Evolutionary conservation across 257 asterid species (phyloP).

Genomic region (Pogostemon cablin): DNA sequence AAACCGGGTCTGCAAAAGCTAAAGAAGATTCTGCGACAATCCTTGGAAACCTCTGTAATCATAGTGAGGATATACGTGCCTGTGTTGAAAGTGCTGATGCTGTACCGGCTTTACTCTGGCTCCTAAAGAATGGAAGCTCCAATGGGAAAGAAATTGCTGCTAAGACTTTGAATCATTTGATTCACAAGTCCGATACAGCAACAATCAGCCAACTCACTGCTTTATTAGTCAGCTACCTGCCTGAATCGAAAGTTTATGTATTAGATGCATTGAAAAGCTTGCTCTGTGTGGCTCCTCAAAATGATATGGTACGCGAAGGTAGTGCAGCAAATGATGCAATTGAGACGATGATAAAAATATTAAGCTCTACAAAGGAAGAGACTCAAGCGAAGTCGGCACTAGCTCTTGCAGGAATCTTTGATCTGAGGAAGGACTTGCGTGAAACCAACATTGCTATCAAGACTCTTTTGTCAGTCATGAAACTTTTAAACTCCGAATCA

Average conservation of each 20-base stretch:
- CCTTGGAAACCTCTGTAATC: constrained; percentile 97
- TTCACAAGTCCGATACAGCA: constrained; percentile 98
- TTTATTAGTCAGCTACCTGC: constrained; percentile 82
- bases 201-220: constrained; percentile 99
- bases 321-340: constrained; percentile 98
- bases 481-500: constrained; percentile 75
- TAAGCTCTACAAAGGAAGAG: constrained; percentile 83
- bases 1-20: constrained; percentile 95
- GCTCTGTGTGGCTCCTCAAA: constrained; percentile 85
- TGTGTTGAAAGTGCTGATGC: constrained; percentile 99
- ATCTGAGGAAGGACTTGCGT: constrained; percentile 87
- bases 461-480: constrained; percentile 66
- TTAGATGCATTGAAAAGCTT: constrained; percentile 87
- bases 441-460: constrained; percentile 73
- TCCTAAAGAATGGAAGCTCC: constrained; percentile 89
- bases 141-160: constrained; percentile 98
- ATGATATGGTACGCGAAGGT: constrained; percentile 88
- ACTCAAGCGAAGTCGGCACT: constrained; percentile 91
- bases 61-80: constrained; percentile 98
- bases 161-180: constrained; percentile 92
- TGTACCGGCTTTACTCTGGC: constrained; percentile 96
- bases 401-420: constrained; percentile 87
- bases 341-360: constrained; percentile 87
- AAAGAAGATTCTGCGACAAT: constrained; percentile 98
- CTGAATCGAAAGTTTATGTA: constrained; percentile 93